These are phyloP conservation scores for Paracoccidioides lutzii DNA, from an alignment of 2,329 filamentous ascomycete species.

Conservation along the genomic window DNA sequence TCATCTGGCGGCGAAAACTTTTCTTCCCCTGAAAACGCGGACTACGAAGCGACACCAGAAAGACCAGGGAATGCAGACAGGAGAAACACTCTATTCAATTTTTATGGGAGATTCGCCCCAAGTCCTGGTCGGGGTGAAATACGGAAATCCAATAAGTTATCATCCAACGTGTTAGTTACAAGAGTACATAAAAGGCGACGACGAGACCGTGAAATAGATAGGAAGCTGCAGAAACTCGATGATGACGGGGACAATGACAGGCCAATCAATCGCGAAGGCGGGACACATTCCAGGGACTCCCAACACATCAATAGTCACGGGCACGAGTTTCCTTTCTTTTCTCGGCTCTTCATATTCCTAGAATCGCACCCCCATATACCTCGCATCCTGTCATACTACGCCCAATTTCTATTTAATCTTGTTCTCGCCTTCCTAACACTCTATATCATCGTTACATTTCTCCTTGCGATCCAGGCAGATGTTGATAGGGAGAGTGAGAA, in stretches of 20 bases:
- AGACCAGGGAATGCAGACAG: constrained; percentile 22
- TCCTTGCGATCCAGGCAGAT: constrained; percentile 59
- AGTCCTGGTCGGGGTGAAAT: constrained; percentile 55
- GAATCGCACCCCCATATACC: constrained; percentile 54
- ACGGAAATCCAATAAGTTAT: constrained; percentile 33
- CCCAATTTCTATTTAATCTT: constrained; percentile 45
- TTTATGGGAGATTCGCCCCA: constrained; percentile 33
- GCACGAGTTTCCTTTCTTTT: constrained; percentile 23
- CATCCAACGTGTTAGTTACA: constrained; percentile 33
- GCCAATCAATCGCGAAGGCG: constrained; percentile 25
- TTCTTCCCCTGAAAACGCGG: constrained; percentile 34
- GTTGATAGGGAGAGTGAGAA: constrained; percentile 59
- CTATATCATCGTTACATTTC: constrained; percentile 57
- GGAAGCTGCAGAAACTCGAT: constrained; percentile 27
- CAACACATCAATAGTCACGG: neutral
- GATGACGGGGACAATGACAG: constrained; percentile 34
- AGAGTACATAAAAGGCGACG: constrained; percentile 39
- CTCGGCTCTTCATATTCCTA: constrained; percentile 47
- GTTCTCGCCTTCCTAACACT: constrained; percentile 36
- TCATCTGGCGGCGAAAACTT: constrained; percentile 36
- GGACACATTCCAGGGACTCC: neutral
- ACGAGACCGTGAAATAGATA: constrained; percentile 35
- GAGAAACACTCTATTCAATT: constrained; percentile 28
- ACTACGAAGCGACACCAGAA: constrained; percentile 38
- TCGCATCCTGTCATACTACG: constrained; percentile 52